A percentile compares a stretch with the other conserved stretches of the same genome.
Evolutionary conservation across 257 asterid species (phyloP).

Genomic region (Linderniella brevidens): DNA sequence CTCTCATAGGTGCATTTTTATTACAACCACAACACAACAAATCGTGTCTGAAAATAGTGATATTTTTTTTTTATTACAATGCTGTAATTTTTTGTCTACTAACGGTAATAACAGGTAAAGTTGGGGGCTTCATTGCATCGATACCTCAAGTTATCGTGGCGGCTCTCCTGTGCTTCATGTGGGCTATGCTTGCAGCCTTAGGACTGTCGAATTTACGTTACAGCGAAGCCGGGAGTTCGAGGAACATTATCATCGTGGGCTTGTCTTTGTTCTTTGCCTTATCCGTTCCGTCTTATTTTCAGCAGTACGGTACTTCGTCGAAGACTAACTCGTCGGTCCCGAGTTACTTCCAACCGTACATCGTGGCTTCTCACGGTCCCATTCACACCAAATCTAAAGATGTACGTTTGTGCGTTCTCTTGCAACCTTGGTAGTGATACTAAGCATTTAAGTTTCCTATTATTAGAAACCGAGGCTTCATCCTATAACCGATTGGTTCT

Average conservation of each 20-base stretch:
- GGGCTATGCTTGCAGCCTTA: constrained; percentile 90
- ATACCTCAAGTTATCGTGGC: constrained; percentile 92
- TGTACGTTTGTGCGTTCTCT: constrained; percentile 22
- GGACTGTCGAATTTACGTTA: constrained; percentile 88
- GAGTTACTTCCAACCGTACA: constrained; percentile 70
- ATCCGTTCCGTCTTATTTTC: constrained; percentile 82
- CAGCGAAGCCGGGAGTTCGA: constrained; percentile 96
- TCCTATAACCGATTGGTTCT: no score
- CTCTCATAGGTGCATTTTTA: constrained; percentile 50
- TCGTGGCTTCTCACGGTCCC: constrained; percentile 91
- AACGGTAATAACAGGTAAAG: constrained; percentile 54
- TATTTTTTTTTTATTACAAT: neutral
- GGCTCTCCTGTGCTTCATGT: constrained; percentile 90
- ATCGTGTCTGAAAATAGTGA: neutral
- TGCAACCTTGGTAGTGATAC: no score
- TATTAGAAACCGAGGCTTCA: no score
- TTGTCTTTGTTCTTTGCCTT: constrained; percentile 74
- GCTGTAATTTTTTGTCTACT: neutral
- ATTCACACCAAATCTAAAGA: constrained; percentile 51
- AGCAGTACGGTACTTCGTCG: constrained; percentile 78
- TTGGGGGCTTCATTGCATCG: constrained; percentile 92
- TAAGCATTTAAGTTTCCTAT: no score
- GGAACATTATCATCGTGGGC: constrained; percentile 90
- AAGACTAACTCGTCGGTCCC: constrained; percentile 63
- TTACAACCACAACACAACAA: no score